Evolutionary conservation across 108 stramenopile species (phyloP).

Genomic region (Conticribra weissflogii): DNA sequence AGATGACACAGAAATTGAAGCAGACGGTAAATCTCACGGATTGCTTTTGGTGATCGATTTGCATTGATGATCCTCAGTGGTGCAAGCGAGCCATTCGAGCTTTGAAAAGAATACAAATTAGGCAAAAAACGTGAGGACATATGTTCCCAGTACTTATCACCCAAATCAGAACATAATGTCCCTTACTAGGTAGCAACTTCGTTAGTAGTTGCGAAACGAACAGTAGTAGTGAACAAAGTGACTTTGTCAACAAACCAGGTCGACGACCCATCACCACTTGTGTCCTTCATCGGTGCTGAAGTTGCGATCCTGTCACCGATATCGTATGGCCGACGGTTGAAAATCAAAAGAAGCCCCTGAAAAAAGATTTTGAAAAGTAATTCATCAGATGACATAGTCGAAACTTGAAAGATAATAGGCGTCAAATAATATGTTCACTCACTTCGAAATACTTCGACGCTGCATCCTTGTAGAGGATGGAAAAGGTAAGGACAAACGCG

Average conservation of each 20-base stretch:
- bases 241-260: constrained; percentile 77
- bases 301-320: constrained; percentile 50
- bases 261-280: constrained; percentile 36
- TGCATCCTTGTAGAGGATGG: constrained; percentile 65
- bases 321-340: constrained; percentile 54
- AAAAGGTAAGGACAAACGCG: constrained; percentile 42
- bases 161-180: too few relatives aligned
- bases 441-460: constrained; percentile 67
- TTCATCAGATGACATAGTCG: too few relatives aligned
- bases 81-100: constrained; percentile 71
- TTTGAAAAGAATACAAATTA: too few relatives aligned
- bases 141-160: too few relatives aligned
- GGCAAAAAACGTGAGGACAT: too few relatives aligned
- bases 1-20: too few relatives aligned
- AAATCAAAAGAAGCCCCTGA: constrained; percentile 65
- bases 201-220: constrained; percentile 65
- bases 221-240: constrained; percentile 70
- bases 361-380: too few relatives aligned
- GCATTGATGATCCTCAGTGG: constrained; percentile 67
- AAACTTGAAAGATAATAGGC: too few relatives aligned
- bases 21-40: neutral
- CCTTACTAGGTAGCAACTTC: constrained; percentile 61
- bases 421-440: neutral
- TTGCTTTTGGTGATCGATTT: constrained; percentile 68
- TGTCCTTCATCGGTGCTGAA: constrained; percentile 41